phyloP scores from a whole-genome alignment of 257 asterid genomes.

The Prunella vulgaris region DNA sequence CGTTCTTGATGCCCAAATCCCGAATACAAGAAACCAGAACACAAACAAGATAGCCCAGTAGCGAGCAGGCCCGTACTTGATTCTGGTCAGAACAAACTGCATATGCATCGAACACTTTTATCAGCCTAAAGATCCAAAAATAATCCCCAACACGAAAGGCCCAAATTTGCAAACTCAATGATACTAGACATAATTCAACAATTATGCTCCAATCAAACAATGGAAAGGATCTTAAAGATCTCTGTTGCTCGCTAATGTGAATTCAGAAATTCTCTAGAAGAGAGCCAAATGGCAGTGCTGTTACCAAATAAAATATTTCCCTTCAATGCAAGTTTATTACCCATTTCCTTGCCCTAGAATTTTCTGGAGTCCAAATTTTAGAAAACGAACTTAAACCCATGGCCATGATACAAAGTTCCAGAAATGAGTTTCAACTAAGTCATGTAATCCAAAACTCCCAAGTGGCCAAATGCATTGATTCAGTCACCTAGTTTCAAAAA shows the following conservation, averaged over 20 bases:
- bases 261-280: no score
- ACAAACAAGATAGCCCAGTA: constrained; percentile 94
- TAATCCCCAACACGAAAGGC: not conserved
- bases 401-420: not conserved
- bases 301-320: no score
- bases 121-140: constrained; percentile 19
- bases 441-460: not conserved
- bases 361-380: not conserved
- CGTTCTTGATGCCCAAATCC: constrained; percentile 93
- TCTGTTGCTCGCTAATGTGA: no score
- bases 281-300: no score
- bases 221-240: no score
- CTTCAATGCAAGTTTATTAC: no score
- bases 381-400: not conserved
- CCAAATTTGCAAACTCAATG: not conserved
- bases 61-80: constrained; percentile 94
- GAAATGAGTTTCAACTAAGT: not conserved
- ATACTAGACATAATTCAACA: no score
- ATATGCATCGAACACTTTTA: constrained; percentile 9
- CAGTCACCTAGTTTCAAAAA: not conserved
- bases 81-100: constrained; percentile 92
- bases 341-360: not conserved
- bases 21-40: constrained; percentile 94
- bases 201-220: no score
- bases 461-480: not conserved